Evolutionary conservation across 1,139 yeast species (phyloP), one percentile per base, ranked within the genome.

Genomic region (Zhuliangozyma blackwelliae): DNA sequence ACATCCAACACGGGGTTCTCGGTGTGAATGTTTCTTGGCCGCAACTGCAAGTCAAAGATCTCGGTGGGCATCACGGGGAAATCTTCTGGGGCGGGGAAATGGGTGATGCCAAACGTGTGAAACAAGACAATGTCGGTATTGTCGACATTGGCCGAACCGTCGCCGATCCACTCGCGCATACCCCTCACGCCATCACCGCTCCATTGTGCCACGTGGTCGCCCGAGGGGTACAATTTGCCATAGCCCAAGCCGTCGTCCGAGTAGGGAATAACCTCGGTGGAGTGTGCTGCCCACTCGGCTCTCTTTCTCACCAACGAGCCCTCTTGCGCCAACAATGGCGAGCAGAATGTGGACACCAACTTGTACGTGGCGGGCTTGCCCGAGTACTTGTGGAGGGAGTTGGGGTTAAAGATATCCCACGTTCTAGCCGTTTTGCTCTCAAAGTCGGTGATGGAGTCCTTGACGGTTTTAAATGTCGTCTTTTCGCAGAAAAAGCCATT

Each of bases 51-150:
- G 44, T 82, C 78, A 52, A 82, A 79, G 51, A 86, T 82, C 63
- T 84, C 95, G 29, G 89, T 82, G 35, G 94, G 94, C 94, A 84
- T 84, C 48, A 85, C 77, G 43, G 94, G 92, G 81, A 83, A 85
- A 63, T 84, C 95, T 66, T 84, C 94, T 43, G 94, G 92, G 10
- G 90, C 80, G 43, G 95, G 95, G 76, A 83, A 81, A 56, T 84
- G 95, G 31, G 92, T 81, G 47, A 84, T 76, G 53, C 94, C 94
- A 55, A 84, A 84, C 27, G 90, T 83, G 60, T 83, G 92, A 79
- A 80, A 85, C 51, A 80, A 63, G 35, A 83, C 71, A 46, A 83
- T 72, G 56, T 83, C 90, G 29, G 84, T 78, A 62, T 83, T 74
- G 50, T 80, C 85, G 52, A 83, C 65, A 16, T 59, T 59, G 36